Conservation (phyloP, 495 filamentous ascomycete species). For the Penicillium silybi region DNA sequence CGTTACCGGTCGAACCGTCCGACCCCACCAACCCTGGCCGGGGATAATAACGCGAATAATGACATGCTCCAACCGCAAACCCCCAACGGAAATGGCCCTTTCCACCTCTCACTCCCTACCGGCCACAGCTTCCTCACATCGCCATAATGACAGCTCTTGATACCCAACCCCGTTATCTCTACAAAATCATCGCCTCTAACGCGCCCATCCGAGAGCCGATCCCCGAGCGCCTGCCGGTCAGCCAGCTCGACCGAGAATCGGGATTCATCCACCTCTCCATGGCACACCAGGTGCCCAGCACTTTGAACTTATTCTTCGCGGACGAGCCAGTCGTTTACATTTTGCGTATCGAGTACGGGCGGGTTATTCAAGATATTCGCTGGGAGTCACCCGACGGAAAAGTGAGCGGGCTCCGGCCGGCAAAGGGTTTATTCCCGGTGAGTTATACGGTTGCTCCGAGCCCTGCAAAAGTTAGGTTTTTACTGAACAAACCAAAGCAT, state of each 20-base stretch:
- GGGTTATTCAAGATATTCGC: slow-evolving; percentile 34
- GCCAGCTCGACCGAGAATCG: slow-evolving; percentile 36
- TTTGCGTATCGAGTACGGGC: slow-evolving; percentile 70
- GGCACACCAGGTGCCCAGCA: slow-evolving; percentile 39
- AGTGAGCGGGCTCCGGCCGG: slow-evolving; percentile 37
- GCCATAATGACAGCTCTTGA: slow-evolving; percentile 22
- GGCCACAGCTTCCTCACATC: not conserved
- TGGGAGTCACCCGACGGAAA: slow-evolving; percentile 43
- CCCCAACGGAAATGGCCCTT: not conserved
- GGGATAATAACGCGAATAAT: slow-evolving; percentile 1
- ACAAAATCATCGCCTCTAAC: slow-evolving; percentile 43
- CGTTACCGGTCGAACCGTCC: not conserved
- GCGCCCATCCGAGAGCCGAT: slow-evolving; percentile 39
- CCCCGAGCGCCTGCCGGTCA: slow-evolving; percentile 40
- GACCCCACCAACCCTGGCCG: slow-evolving; percentile 2
- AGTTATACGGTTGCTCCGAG: slow-evolving; percentile 8
- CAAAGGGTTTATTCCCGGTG: slow-evolving; percentile 45
- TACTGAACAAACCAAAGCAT: slow-evolving; percentile 27
- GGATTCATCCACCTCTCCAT: slow-evolving; percentile 44
- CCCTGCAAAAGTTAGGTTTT: not conserved
- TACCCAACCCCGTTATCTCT: slow-evolving; percentile 35
- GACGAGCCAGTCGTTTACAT: slow-evolving; percentile 71
- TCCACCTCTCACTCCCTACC: not conserved
- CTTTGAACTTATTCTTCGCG: slow-evolving; percentile 63
- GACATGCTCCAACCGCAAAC: not conserved